These are phyloP conservation scores for Chlamydomonas sp. DNA, from an alignment of 139 green algal genomes.

Conservation along the genomic window DNA sequence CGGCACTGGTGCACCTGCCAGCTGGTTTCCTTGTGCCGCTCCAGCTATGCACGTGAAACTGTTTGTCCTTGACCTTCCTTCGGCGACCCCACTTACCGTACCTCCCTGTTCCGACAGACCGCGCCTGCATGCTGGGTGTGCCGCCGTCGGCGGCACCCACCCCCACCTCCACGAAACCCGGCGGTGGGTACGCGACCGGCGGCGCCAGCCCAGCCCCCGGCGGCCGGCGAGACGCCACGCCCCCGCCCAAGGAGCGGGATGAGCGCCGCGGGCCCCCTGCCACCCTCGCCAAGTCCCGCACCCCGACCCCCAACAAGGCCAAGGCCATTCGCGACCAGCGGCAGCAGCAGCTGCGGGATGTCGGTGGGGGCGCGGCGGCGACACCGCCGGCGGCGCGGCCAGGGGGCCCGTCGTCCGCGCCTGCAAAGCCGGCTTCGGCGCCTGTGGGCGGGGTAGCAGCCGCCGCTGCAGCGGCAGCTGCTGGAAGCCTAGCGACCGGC, in stretches of 20 bases:
- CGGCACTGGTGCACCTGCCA: neutral
- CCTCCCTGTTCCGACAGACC: conserved; percentile 1
- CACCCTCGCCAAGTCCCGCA: conserved; percentile 44
- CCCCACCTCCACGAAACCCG: too few relatives aligned
- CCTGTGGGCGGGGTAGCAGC: neutral
- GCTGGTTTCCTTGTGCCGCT: neutral
- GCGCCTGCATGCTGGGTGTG: conserved; percentile 16
- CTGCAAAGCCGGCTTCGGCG: conserved; percentile 23
- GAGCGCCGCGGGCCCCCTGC: conserved; percentile 25
- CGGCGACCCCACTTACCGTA: too few relatives aligned
- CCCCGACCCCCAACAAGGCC: conserved; percentile 55
- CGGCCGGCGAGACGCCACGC: neutral
- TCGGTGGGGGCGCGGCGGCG: neutral
- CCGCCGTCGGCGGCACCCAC: neutral
- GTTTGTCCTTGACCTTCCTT: too few relatives aligned
- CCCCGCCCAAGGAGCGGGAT: neutral
- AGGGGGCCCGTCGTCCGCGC: neutral
- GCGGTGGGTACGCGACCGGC: neutral
- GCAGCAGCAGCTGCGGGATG: conserved; percentile 31
- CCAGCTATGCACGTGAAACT: too few relatives aligned
- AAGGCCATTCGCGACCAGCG: conserved; percentile 48
- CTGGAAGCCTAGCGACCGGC: neutral
- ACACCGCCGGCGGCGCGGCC: neutral
- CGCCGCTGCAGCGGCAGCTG: neutral
- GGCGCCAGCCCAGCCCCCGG: neutral